These are phyloP conservation scores for Lactarius indigo DNA, from an alignment of 768 basidiomycete species.

Conservation along the genomic window DNA sequence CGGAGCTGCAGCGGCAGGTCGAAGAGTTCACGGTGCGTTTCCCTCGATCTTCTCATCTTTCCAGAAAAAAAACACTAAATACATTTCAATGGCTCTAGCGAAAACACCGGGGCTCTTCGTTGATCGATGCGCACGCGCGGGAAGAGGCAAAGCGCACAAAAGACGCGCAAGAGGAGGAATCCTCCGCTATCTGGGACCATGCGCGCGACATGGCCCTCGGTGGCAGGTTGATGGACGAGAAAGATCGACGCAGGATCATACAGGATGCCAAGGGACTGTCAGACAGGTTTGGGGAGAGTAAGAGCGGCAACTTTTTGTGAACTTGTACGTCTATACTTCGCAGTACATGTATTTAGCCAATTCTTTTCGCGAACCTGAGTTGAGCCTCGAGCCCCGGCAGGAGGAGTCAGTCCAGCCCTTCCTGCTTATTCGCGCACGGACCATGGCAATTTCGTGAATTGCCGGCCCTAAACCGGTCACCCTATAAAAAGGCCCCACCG, in stretches of 20 bases:
- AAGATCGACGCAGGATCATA: slow-evolving; percentile 70
- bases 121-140: slow-evolving; percentile 40
- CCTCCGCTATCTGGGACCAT: slow-evolving; percentile 86
- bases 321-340: not conserved
- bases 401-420: too few species aligned
- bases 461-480: slow-evolving; percentile 23
- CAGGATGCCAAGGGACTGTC: slow-evolving; percentile 77
- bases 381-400: not conserved
- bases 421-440: slow-evolving; percentile 5
- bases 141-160: slow-evolving; percentile 40
- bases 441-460: not conserved
- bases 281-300: slow-evolving; percentile 77
- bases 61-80: not conserved
- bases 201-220: slow-evolving; percentile 83
- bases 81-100: slow-evolving; percentile 22
- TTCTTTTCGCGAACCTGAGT: not conserved
- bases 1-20: slow-evolving; percentile 65
- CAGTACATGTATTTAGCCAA: not conserved
- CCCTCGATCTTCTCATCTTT: not conserved
- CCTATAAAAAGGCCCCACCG: slow-evolving; percentile 33
- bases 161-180: slow-evolving; percentile 51
- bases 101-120: slow-evolving; percentile 29
- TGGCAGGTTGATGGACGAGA: slow-evolving; percentile 88
- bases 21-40: slow-evolving; percentile 72
- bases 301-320: slow-evolving; percentile 60